Conservation (phyloP, 768 basidiomycete species). For the Amanita pallidorosea region DNA sequence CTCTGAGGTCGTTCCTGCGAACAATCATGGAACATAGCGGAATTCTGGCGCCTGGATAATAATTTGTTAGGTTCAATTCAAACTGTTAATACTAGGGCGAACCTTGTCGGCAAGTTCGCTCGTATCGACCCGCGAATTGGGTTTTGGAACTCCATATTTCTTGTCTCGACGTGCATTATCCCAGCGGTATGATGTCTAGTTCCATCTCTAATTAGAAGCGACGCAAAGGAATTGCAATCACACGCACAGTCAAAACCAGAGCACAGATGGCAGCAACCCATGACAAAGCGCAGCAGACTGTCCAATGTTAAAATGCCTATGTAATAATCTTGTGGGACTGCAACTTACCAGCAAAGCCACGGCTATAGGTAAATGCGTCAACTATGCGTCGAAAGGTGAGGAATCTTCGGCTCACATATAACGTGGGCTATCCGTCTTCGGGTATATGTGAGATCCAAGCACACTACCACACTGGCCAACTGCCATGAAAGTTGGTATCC, state of each 20-base stretch:
- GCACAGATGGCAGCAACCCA: slow-evolving; percentile 47
- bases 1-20: no score
- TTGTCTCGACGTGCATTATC: slow-evolving; percentile 50
- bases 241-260: slow-evolving; percentile 37
- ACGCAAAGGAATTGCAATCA: neutral
- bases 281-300: slow-evolving; percentile 40
- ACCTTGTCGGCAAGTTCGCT: slow-evolving; percentile 60
- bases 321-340: neutral
- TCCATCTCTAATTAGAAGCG: neutral
- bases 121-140: slow-evolving; percentile 44
- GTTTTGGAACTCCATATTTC: slow-evolving; percentile 38
- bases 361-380: slow-evolving; percentile 21
- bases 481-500: slow-evolving; percentile 70
- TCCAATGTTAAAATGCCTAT: neutral
- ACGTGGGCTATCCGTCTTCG: slow-evolving; percentile 46
- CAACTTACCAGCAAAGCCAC: slow-evolving; percentile 45
- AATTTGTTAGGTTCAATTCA: neutral
- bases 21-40: slow-evolving; percentile 28
- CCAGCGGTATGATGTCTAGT: slow-evolving; percentile 48
- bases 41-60: slow-evolving; percentile 42
- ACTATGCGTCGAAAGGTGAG: no score
- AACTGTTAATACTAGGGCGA: neutral
- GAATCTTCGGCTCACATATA: slow-evolving; percentile 40
- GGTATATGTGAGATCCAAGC: slow-evolving; percentile 68
- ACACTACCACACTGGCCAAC: slow-evolving; percentile 73